phyloP scores from a whole-genome alignment of 257 asterid genomes.

The Ilex asprella region DNA sequence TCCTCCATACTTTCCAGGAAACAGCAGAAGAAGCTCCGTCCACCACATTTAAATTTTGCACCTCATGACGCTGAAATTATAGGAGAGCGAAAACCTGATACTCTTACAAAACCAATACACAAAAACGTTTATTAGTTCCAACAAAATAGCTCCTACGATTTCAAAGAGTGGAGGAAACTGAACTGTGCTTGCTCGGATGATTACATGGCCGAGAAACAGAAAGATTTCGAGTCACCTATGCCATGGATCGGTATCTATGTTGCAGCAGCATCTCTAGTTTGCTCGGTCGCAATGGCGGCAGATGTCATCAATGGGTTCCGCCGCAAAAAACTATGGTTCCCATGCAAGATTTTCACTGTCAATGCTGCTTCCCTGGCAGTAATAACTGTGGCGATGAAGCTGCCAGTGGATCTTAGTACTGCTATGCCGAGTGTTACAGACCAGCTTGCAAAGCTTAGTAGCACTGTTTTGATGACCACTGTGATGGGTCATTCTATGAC shows the following conservation, averaged over 20 bases:
- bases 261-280: slow-evolving; percentile 17
- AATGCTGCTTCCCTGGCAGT: slow-evolving; percentile 19
- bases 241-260: slow-evolving; percentile 22
- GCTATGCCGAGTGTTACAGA: slow-evolving; percentile 5
- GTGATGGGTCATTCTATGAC: slow-evolving; percentile 17
- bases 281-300: slow-evolving; percentile 16
- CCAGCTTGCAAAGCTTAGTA: slow-evolving; percentile 23
- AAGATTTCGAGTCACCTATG: background rate
- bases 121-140: no score
- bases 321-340: slow-evolving; percentile 21
- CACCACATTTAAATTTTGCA: no score
- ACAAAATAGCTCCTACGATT: no score
- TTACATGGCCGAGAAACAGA: no score
- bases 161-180: no score
- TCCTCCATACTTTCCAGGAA: no score
- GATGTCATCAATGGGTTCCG: slow-evolving; percentile 15
- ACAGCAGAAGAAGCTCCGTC: no score
- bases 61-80: no score
- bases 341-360: slow-evolving; percentile 19
- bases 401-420: slow-evolving; percentile 17
- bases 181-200: no score
- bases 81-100: no score
- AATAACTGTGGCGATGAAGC: slow-evolving; percentile 12
- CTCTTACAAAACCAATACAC: no score
- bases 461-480: slow-evolving; percentile 10